Evolutionary conservation across 2,329 filamentous ascomycete species (phyloP), one percentile per base, ranked within the genome.

Genomic region (Pseudopithomyces maydicus): DNA sequence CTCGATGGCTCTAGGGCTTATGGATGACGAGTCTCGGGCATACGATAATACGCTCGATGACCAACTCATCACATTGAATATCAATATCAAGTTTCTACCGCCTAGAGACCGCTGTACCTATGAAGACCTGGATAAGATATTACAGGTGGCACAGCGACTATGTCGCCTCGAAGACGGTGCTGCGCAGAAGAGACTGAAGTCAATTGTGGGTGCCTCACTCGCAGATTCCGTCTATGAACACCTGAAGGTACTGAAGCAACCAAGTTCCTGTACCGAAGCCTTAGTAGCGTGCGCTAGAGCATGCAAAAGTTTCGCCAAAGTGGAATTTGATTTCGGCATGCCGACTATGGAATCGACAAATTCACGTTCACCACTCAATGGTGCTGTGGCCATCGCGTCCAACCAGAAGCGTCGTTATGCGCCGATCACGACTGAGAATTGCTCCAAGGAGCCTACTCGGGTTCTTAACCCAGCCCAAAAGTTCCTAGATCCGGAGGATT

Each of bases 401-500:
- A 29, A 29, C n/a, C 8, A 29, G 26, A 29, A 29, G 8, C 26
- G 8, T 29, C n/a, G n/a, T n/a, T n/a, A n/a, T n/a, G n/a, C n/a
- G n/a, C n/a, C n/a, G n/a, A n/a, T n/a, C n/a, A n/a, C n/a, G n/a
- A n/a, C n/a, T 29, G 26, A 29, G 8, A 4, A 29, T 29, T 8
- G 26, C 8, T 8, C 26, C 26, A 29, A 4, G 26, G 26, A 29
- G 4, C 8, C 39, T 6, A 42, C 14, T 14, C 14, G 19, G 5
- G 10, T 20, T 42, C 39, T 42, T 11, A 17, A 2, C 14, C 39
- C 7, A 42, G 39, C 39, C n/a, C 39, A 22, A 15, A n/a, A 17
- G 6, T 42, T 52, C 26, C 55, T 63, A 0, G 1, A 36, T 1
- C 20, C 17, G 12, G 22, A 48, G 15, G 56, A 66, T 11, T 52